Conservation (phyloP, 2,329 filamentous ascomycete species). For the Cladophialophora exuberans region DNA sequence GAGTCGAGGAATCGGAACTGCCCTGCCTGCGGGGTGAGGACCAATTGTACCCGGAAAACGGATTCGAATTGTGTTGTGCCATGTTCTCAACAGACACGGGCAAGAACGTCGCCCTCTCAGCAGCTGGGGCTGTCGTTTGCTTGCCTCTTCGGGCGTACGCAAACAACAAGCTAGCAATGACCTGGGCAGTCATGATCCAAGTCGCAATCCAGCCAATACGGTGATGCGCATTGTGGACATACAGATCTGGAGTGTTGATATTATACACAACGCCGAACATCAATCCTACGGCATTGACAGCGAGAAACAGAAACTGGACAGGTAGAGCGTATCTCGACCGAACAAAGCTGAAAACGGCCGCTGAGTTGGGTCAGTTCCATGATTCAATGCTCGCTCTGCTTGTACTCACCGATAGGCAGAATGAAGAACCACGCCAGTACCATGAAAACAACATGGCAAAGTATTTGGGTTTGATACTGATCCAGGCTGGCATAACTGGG, state of each 20-base stretch:
- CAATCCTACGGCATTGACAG: slow-evolving; percentile 66
- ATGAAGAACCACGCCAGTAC: slow-evolving; percentile 71
- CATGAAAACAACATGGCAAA: slow-evolving; percentile 73
- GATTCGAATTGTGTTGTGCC: slow-evolving; percentile 52
- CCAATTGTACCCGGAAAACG: slow-evolving; percentile 54
- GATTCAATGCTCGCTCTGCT: not conserved
- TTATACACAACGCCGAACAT: slow-evolving; percentile 74
- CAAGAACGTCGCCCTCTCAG: slow-evolving; percentile 64
- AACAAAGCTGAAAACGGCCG: slow-evolving; percentile 82
- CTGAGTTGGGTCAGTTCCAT: slow-evolving; percentile 50
- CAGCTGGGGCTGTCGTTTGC: slow-evolving; percentile 37
- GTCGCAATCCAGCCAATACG: slow-evolving; percentile 85
- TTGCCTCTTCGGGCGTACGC: slow-evolving; percentile 57
- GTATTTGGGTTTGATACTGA: slow-evolving; percentile 54
- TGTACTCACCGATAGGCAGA: slow-evolving; percentile 69
- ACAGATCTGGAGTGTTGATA: slow-evolving; percentile 78
- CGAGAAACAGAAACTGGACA: slow-evolving; percentile 69
- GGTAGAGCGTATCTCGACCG: slow-evolving; percentile 74
- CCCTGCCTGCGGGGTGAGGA: slow-evolving; percentile 76
- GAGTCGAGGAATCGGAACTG: slow-evolving; percentile 70
- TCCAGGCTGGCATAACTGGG: slow-evolving; percentile 46
- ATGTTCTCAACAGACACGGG: slow-evolving; percentile 63
- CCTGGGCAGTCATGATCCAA: slow-evolving; percentile 71
- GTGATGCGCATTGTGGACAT: slow-evolving; percentile 84
- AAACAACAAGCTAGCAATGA: slow-evolving; percentile 68